Base-by-base conservation (phyloP, 2,329 filamentous ascomycete genomes). In the Claviceps lovelessii region DNA sequence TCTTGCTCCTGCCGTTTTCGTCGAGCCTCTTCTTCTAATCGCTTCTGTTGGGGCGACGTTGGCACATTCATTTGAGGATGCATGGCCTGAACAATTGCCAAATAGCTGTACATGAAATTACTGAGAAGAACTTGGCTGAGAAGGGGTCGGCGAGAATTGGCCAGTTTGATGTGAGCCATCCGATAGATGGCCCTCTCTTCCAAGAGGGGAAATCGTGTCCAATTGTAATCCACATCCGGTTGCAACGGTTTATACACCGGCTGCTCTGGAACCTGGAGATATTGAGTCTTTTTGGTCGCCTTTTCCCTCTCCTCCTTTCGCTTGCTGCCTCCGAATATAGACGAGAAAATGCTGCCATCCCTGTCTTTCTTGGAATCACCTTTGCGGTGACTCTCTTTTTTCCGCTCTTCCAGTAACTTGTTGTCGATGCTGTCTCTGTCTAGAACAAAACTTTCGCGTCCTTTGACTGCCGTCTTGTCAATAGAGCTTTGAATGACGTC, bases 71-170 rank as follows among this genome's bases (percentile, higher is more conserved):
- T 88, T 65, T 95, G 88, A 47, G 93, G 93, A 68, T 98, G 93
- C 88, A 96, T 96, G 64, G 94, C 90, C 71, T 98, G 93, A 49
- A 98, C 93, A 69, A 97, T 98, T 58, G 93, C 93, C 60, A 98
- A 79, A 68, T 98, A 98, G 55, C 90, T 93, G 73, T 98, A 98
- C 93, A 98, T 98, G 71, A 98, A 98, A 69, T 98, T 98, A 71
- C 90, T 96, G 61, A 98, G 79, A 56, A 98, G 76, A 28, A 98
- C 93, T 69, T 98, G 93, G 57, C 91, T 96, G 65, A 95, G 86
- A 52, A 98, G 73, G 45, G 91, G 87, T 55, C 93, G 85, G 48
- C 91, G 84, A 42, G 93, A 93, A 66, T 98, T 97, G n/a, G 93
- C 93, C 58, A 98, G 81, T 70, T 98, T 98, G 72, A 97, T 94